Evolutionary conservation across 1,284 basidiomycete species (phyloP).

Genomic region (Cutaneotrichosporon dermatis): DNA sequence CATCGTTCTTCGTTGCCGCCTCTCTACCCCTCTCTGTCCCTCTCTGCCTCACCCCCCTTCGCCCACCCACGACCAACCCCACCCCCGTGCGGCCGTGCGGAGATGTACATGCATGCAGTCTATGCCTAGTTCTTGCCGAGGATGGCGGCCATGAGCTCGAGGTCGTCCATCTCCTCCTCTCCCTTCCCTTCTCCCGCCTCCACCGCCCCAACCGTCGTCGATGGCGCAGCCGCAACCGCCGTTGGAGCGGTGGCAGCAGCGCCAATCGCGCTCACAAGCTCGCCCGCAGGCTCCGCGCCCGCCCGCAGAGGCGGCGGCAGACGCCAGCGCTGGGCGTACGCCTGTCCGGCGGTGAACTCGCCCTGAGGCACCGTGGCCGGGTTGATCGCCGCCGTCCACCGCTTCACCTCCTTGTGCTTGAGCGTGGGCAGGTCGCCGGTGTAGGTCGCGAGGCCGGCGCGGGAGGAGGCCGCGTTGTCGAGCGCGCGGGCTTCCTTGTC

Average conservation of each 20-base stretch:
- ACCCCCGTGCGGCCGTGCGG: background rate
- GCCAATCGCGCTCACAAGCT: constrained; percentile 17
- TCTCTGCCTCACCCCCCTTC: too few species aligned
- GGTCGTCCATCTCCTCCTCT: constrained; percentile 26
- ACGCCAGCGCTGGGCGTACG: constrained; percentile 40
- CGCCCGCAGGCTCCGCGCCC: constrained; percentile 7
- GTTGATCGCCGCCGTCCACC: constrained; percentile 31
- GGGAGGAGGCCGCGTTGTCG: constrained; percentile 6
- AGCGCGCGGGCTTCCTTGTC: constrained; percentile 30
- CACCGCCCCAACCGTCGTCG: too few species aligned
- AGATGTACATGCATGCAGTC: constrained; percentile 11
- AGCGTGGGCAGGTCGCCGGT: constrained; percentile 1
- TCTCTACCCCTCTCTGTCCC: too few species aligned
- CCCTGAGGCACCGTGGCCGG: constrained; percentile 16
- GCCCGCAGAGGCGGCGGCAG: constrained; percentile 24
- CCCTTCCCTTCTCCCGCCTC: background rate
- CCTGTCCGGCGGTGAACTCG: constrained; percentile 34
- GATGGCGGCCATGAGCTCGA: constrained; percentile 26
- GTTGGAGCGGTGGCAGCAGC: background rate
- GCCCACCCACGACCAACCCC: too few species aligned
- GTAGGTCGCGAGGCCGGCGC: background rate
- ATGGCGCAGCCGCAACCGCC: background rate
- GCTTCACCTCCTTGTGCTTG: constrained; percentile 27
- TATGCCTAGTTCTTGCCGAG: constrained; percentile 7
- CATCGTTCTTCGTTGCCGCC: too few species aligned